Conservation (phyloP, 2,329 filamentous ascomycete genomes). For the Byssothecium circinans region DNA sequence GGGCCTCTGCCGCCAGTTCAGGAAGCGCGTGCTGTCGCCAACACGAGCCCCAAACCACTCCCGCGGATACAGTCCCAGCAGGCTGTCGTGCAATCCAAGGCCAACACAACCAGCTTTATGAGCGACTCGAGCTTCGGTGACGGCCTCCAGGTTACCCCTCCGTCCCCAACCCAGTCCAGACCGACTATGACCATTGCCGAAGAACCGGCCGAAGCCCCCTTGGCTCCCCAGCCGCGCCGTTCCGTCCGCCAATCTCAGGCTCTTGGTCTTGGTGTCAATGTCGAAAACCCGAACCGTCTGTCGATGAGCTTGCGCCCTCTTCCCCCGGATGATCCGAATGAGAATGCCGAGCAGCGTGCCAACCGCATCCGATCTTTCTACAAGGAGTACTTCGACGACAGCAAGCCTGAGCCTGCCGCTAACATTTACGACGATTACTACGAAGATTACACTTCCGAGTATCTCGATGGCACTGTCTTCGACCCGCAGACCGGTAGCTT, state of each 20-base stretch:
- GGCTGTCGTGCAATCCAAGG: slow-evolving; percentile 37
- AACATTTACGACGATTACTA: slow-evolving; percentile 60
- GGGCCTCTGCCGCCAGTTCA: slow-evolving; percentile 22
- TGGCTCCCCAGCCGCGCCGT: slow-evolving; percentile 34
- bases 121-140: slow-evolving; percentile 60
- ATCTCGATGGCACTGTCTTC: slow-evolving; percentile 61
- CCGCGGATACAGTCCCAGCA: slow-evolving; percentile 41
- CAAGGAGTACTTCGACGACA: slow-evolving; percentile 98
- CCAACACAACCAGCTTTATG: slow-evolving; percentile 45
- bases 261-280: slow-evolving; percentile 35
- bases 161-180: slow-evolving; percentile 39
- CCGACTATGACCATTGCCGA: slow-evolving; percentile 1
- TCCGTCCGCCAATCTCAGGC: slow-evolving; percentile 6
- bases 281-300: slow-evolving; percentile 51
- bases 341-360: slow-evolving; percentile 90
- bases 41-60: slow-evolving; percentile 21
- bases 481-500: slow-evolving; percentile 65
- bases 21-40: slow-evolving; percentile 27
- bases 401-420: slow-evolving; percentile 52
- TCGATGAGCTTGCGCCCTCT: slow-evolving; percentile 75
- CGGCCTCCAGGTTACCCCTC: slow-evolving; percentile 53
- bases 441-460: slow-evolving; percentile 74
- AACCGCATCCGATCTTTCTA: slow-evolving; percentile 99
- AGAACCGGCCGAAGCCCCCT: slow-evolving; percentile 18
- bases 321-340: slow-evolving; percentile 80